A percentile compares a stretch with the other conserved stretches of the same genome.
These are phyloP conservation scores for Orobanche coerulescens DNA, from an alignment of 257 asterid genomes.

Conservation along the genomic window DNA sequence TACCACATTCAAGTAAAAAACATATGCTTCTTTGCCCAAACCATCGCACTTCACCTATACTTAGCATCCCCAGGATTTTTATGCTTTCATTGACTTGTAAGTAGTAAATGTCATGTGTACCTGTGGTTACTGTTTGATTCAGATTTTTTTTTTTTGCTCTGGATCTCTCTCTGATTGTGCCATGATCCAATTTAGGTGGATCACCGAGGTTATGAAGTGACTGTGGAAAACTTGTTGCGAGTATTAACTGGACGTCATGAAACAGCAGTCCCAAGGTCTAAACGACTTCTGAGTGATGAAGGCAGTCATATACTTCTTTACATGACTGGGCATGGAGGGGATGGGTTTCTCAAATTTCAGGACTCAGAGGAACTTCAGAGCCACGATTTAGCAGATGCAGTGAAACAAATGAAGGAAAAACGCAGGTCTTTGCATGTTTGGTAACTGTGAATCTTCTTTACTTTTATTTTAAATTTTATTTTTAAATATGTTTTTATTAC, in stretches of 20 bases:
- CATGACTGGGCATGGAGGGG: constrained; percentile 99
- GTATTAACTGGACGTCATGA: constrained; percentile 94
- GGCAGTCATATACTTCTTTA: constrained; percentile 92
- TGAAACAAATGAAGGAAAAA: constrained; percentile 98
- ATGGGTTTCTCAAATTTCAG: constrained; percentile 93
- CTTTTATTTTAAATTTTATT: too few relatives aligned
- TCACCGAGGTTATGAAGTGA: constrained; percentile 97
- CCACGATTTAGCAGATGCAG: constrained; percentile 97
- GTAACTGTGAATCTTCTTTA: background rate
- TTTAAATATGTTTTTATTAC: background rate
- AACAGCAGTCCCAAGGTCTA: constrained; percentile 88
- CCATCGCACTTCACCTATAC: background rate
- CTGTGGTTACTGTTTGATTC: constrained; percentile 11
- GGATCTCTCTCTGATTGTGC: constrained; percentile 23
- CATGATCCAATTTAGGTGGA: constrained; percentile 62
- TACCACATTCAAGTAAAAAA: background rate
- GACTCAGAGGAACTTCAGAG: constrained; percentile 98
- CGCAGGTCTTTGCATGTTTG: constrained; percentile 41
- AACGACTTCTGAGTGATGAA: constrained; percentile 96
- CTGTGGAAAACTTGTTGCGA: constrained; percentile 78
- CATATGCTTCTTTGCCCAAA: background rate
- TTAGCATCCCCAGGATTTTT: background rate
- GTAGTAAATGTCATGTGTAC: constrained; percentile 1
- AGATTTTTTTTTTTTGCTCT: constrained; percentile 10
- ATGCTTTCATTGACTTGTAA: background rate